Conservation (phyloP, 192 early-diverging fungal species). For the Mortierella antarctica region DNA sequence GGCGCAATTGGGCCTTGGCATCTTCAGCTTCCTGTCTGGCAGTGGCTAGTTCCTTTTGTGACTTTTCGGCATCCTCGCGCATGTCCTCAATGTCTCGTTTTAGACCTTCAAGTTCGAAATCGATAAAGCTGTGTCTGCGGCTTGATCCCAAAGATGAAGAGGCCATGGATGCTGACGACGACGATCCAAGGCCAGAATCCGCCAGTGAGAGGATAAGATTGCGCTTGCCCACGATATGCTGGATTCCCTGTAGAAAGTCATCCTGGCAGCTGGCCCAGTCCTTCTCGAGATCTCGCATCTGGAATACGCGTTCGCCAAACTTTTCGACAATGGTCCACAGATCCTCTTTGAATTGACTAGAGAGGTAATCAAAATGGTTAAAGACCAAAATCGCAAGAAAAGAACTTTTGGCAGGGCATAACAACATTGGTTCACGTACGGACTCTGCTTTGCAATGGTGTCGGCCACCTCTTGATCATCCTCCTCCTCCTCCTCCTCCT, state of each 20-base stretch:
- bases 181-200: conserved; percentile 13
- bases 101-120: conserved; percentile 39
- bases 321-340: conserved; percentile 61
- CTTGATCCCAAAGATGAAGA: conserved; percentile 30
- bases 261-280: conserved; percentile 52
- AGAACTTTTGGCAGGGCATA: background rate
- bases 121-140: conserved; percentile 47
- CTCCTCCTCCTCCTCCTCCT: conserved; percentile 17
- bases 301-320: conserved; percentile 56
- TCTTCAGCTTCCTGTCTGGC: conserved; percentile 27
- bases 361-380: background rate
- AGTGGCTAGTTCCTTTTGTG: conserved; percentile 17
- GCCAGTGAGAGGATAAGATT: conserved; percentile 25
- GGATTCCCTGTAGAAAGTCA: conserved; percentile 49
- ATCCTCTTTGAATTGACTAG: conserved; percentile 56
- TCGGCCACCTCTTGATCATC: conserved; percentile 5
- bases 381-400: background rate
- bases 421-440: conserved; percentile 14
- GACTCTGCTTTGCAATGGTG: conserved; percentile 29
- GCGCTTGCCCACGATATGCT: conserved; percentile 55
- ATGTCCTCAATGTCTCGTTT: conserved; percentile 37
- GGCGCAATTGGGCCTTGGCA: conserved; percentile 23
- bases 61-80: conserved; percentile 25
- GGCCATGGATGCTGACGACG: conserved; percentile 28
- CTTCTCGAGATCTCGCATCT: conserved; percentile 44